Base-by-base conservation (phyloP, 495 filamentous ascomycete genomes). In the Glarea lozoyensis region DNA sequence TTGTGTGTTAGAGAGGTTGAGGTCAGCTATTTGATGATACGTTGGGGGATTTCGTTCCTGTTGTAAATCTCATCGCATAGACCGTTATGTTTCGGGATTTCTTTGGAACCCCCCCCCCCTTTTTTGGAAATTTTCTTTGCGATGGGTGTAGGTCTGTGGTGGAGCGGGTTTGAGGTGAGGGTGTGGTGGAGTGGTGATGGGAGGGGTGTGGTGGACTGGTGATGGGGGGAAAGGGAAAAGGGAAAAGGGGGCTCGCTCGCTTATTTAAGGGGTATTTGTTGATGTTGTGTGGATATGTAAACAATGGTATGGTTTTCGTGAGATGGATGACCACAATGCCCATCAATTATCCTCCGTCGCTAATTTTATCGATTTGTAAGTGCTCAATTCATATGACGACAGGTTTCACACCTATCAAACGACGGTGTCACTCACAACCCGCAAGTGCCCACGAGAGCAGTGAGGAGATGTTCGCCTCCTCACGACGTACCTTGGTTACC, bases 11-110 rank as follows among this genome's bases (percentile, higher is more conserved):
- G 7, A 29, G n/a, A n/a, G 25, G n/a, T 7, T 29, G 25, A n/a
- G 25, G n/a, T 94, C 10, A 70, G 73, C 51, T 70, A 76, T 58
- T 93, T 87, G 60, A 81, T 82, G 42, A 78, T 83, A 54, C 68
- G 75, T 52, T 86, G 50, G 90, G 89, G 62, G 81, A 90, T 2
- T 79, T 93, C 61, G 76, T 89, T 67, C 69, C 90, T n/a, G 81
- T 93, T 22, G 75, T 93, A 40, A 72, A 69, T 88, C 88, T 15
- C 68, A 94, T 35, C 65, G 94, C 45, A 86, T 80, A 0, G 85
- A 85, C 38, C 88, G 88, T 4, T 79, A 84, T 19, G 60, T 96
- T 52, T 72, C 75, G 3, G 79, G 77, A 20, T 59, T 94, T 17
- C 67, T 92, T 65, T 95, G 31, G 66, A 78, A 30, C 54, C 94